phyloP scores from a whole-genome alignment of 2,329 filamentous ascomycete genomes.

The Grosmannia clavigera region DNA sequence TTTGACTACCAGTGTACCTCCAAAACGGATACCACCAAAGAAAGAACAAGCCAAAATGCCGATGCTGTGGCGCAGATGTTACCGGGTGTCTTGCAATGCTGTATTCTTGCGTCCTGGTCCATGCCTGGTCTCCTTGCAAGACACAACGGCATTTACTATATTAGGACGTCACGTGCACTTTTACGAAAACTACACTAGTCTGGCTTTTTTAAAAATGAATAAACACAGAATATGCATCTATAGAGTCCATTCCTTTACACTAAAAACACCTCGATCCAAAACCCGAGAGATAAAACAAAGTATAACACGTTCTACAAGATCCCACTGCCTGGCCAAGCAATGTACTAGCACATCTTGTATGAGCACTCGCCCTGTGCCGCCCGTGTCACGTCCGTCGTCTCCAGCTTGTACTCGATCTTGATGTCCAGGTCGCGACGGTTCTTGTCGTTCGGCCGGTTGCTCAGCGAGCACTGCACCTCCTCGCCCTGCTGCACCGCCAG shows the following conservation, averaged over 20 bases:
- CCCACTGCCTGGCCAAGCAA: background rate
- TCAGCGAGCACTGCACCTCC: slow-evolving; percentile 58
- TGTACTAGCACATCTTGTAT: slow-evolving; percentile 63
- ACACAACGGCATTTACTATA: background rate
- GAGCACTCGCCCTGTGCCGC: slow-evolving; percentile 55
- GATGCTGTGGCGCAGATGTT: background rate
- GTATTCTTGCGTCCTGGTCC: background rate
- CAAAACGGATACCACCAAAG: background rate
- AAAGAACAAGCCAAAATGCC: background rate
- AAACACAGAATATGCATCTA: background rate
- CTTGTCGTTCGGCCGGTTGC: slow-evolving; percentile 82
- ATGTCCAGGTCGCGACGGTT: slow-evolving; percentile 95
- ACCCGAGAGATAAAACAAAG: background rate
- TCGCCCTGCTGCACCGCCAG: slow-evolving; percentile 85
- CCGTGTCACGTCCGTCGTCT: slow-evolving; percentile 62
- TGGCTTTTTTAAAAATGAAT: background rate
- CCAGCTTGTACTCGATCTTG: slow-evolving; percentile 67
- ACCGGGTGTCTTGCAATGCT: background rate
- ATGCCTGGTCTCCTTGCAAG: background rate
- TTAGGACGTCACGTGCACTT: background rate
- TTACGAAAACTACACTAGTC: background rate
- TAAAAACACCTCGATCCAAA: background rate
- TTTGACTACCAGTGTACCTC: background rate
- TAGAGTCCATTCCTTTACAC: background rate
- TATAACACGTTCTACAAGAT: background rate